Evolutionary conservation across 345 rosid genomes (phyloP).

Genomic region (Melastoma malabathricum): DNA sequence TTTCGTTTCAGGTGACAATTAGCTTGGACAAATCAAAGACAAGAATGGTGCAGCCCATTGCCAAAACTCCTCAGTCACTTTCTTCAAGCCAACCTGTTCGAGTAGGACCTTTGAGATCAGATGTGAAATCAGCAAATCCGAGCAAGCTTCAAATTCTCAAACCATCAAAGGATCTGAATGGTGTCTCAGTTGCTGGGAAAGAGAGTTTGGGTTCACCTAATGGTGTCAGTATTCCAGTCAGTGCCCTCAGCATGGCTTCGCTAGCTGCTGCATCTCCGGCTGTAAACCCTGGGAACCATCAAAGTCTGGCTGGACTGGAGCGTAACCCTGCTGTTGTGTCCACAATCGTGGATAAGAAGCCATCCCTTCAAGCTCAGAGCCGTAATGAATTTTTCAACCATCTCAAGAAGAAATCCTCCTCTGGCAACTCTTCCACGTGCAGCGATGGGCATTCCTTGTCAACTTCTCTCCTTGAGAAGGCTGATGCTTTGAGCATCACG

Average conservation of each 20-base stretch:
- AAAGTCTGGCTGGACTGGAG: constrained; percentile 12
- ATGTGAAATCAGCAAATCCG: constrained; percentile 19
- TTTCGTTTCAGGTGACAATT: constrained; percentile 19
- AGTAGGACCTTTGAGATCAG: constrained; percentile 20
- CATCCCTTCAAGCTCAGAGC: constrained; percentile 30
- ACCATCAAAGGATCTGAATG: constrained; percentile 24
- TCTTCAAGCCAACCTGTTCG: constrained; percentile 14
- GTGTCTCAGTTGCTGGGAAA: constrained; percentile 14
- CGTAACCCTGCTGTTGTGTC: constrained; percentile 10
- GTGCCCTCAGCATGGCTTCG: constrained; percentile 11
- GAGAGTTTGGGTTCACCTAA: constrained; percentile 23
- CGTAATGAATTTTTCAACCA: constrained; percentile 45
- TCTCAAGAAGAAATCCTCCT: constrained; percentile 34
- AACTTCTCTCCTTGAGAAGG: constrained; percentile 17
- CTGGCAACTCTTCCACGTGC: constrained; percentile 8
- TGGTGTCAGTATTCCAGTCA: constrained; percentile 17
- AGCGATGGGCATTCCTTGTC: constrained; percentile 10
- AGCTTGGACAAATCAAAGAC: constrained; percentile 26
- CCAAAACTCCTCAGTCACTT: constrained; percentile 5
- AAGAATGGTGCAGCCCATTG: constrained; percentile 17
- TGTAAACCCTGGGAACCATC: constrained; percentile 16
- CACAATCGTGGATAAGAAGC: constrained; percentile 24
- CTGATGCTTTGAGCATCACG: constrained; percentile 8
- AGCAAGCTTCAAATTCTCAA: constrained; percentile 31
- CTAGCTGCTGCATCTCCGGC: constrained; percentile 14